These are phyloP conservation scores for Scedosporium aurantiacum DNA, from an alignment of 2,329 filamentous ascomycete genomes.

Conservation along the genomic window DNA sequence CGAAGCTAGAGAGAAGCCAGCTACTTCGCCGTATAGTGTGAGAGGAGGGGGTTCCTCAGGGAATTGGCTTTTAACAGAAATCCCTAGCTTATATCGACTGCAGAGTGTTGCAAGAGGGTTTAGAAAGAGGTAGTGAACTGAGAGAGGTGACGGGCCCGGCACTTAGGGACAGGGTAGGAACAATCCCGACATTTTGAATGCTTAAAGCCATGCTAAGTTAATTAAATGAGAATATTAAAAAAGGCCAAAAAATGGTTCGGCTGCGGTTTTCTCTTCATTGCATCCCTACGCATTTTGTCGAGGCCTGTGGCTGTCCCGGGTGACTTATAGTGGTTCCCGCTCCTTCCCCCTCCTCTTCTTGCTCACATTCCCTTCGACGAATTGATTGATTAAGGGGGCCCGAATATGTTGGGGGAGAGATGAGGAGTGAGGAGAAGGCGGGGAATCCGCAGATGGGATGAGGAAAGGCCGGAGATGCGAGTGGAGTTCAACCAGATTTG, in stretches of 20 bases:
- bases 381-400: background rate
- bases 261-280: background rate
- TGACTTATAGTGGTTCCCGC: background rate
- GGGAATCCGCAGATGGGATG: background rate
- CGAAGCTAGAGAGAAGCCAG: too few species aligned
- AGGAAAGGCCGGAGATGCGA: background rate
- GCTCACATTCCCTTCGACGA: background rate
- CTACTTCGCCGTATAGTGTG: too few species aligned
- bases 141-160: background rate
- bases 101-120: background rate
- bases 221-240: too few species aligned
- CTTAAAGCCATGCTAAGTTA: background rate
- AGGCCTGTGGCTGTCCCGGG: background rate
- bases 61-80: too few species aligned
- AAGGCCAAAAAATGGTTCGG: background rate
- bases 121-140: background rate
- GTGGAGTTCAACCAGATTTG: background rate
- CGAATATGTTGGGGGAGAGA: background rate
- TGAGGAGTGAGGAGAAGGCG: background rate
- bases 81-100: background rate
- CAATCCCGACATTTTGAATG: background rate
- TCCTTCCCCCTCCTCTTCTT: background rate
- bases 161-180: background rate
- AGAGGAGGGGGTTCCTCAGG: too few species aligned
- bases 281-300: background rate